Evolutionary conservation across 345 rosid species (phyloP).

Genomic region (Cardamine occulta): DNA sequence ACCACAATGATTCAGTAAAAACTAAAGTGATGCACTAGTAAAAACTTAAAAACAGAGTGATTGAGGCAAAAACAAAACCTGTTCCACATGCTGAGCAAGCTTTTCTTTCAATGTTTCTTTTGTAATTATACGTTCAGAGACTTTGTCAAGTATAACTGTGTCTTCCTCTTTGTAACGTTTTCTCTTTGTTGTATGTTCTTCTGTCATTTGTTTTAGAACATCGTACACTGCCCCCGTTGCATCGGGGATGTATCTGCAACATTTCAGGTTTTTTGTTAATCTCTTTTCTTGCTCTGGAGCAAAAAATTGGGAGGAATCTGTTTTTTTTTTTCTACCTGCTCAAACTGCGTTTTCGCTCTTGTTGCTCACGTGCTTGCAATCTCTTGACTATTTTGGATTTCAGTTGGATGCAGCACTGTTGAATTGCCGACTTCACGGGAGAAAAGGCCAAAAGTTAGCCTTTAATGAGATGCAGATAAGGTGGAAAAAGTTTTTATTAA

Average conservation of each 20-base stretch:
- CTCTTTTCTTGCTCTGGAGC: neutral
- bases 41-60: neutral
- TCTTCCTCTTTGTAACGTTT: slow-evolving; percentile 59
- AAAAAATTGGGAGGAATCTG: neutral
- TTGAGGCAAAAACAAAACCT: slow-evolving; percentile 46
- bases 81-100: slow-evolving; percentile 82
- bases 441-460: slow-evolving; percentile 24
- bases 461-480: neutral
- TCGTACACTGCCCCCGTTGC: slow-evolving; percentile 78
- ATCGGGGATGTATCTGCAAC: slow-evolving; percentile 81
- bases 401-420: slow-evolving; percentile 96
- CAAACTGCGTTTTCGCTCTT: slow-evolving; percentile 85
- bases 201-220: slow-evolving; percentile 75
- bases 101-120: slow-evolving; percentile 71
- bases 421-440: slow-evolving; percentile 73
- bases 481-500: neutral
- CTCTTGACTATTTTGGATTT: slow-evolving; percentile 82
- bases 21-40: neutral
- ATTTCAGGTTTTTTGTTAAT: neutral
- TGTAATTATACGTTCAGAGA: slow-evolving; percentile 63
- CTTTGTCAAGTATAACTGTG: slow-evolving; percentile 59
- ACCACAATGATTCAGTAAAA: slow-evolving; percentile 1
- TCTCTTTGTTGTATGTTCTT: slow-evolving; percentile 58
- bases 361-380: slow-evolving; percentile 90
- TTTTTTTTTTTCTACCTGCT: slow-evolving; percentile 59